phyloP scores from a whole-genome alignment of 2,329 filamentous ascomycete genomes.

The Mariannaea elegans region DNA sequence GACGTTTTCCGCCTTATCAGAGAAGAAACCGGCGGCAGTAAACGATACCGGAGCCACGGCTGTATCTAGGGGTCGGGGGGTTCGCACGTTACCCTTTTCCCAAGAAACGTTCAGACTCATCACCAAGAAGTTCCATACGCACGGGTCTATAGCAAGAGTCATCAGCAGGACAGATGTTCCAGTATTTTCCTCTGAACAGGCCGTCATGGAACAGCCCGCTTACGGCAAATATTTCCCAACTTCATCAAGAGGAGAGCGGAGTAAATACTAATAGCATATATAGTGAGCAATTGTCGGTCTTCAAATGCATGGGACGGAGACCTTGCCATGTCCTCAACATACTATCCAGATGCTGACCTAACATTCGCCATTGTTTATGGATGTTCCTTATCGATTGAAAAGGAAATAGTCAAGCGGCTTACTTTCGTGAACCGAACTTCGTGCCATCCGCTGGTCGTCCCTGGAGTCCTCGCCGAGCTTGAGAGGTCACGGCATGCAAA shows the following conservation, averaged over 20 bases:
- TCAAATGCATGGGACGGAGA: constrained; percentile 17
- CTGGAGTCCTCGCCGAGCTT: constrained; percentile 7
- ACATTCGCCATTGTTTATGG: constrained; percentile 18
- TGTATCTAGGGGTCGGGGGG: too few relatives aligned
- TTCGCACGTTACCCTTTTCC: constrained; percentile 9
- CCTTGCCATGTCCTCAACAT: constrained; percentile 13
- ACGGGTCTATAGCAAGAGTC: not conserved
- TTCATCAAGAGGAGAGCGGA: too few relatives aligned
- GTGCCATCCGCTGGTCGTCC: constrained; percentile 8
- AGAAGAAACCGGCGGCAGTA: too few relatives aligned
- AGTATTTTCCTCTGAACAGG: not conserved
- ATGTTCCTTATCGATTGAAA: not conserved
- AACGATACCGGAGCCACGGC: too few relatives aligned
- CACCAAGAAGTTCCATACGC: not conserved
- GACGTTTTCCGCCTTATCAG: too few relatives aligned
- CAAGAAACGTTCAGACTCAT: not conserved
- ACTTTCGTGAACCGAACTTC: constrained; percentile 10
- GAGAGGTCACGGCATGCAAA: constrained; percentile 9
- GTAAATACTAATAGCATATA: not conserved
- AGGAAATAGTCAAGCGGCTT: too few relatives aligned
- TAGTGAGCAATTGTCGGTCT: constrained; percentile 19
- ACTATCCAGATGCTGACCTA: not conserved
- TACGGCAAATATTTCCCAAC: too few relatives aligned
- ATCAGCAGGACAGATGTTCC: constrained; percentile 13
- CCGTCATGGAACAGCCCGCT: not conserved